phyloP scores from a whole-genome alignment of 1,284 basidiomycete species.

The Irpex lacteus region DNA sequence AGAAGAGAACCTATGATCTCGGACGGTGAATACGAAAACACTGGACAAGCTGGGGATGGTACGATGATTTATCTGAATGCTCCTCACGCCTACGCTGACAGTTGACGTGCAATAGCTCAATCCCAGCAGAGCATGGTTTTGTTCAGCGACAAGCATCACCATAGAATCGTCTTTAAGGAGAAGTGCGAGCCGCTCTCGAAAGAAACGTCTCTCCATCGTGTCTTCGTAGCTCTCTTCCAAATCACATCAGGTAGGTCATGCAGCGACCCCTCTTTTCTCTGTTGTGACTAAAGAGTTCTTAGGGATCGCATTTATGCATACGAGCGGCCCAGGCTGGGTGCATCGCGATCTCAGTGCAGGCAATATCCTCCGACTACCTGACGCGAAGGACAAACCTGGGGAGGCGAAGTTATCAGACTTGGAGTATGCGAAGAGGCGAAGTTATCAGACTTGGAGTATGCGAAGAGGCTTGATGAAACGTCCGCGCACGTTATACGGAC shows the following conservation, averaged over 20 bases:
- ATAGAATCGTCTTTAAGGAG: background rate
- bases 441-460: background rate
- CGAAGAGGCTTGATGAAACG: background rate
- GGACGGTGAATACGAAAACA: too few species aligned
- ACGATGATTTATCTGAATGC: too few species aligned
- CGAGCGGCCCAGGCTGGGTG: background rate
- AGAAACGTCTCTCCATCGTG: background rate
- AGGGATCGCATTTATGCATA: background rate
- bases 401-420: background rate
- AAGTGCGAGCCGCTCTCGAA: background rate
- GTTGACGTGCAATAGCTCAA: too few species aligned
- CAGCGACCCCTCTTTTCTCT: background rate
- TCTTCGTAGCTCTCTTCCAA: background rate
- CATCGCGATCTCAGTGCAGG: conserved; percentile 1
- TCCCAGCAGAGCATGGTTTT: too few species aligned
- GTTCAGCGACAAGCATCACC: background rate
- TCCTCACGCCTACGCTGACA: too few species aligned
- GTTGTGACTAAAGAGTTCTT: background rate
- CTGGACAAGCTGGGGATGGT: too few species aligned
- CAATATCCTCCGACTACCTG: background rate
- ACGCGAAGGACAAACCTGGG: background rate
- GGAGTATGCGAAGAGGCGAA: background rate
- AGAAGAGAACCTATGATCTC: background rate
- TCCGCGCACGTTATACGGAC: background rate
- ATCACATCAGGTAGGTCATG: background rate